Conservation (phyloP, 2,329 filamentous ascomycete genomes). For the Phialophora chinensis region DNA sequence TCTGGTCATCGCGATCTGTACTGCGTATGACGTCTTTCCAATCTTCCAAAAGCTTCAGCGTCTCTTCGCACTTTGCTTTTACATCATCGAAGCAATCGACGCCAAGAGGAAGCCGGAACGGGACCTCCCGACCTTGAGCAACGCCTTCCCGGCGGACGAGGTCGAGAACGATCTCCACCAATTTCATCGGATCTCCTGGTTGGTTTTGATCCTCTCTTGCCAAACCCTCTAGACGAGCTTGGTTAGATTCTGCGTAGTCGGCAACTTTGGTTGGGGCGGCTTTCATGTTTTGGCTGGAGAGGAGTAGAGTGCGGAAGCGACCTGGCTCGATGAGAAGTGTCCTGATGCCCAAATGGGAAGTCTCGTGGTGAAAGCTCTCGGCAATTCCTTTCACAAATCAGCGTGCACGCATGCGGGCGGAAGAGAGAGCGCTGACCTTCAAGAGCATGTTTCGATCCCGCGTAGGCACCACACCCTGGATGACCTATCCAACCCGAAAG, state of each 20-base stretch:
- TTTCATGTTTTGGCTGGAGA: conserved; percentile 18
- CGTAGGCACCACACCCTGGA: conserved; percentile 43
- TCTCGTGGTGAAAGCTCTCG: conserved; percentile 42
- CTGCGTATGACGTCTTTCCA: conserved; percentile 55
- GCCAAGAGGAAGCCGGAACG: conserved; percentile 61
- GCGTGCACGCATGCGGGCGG: background rate
- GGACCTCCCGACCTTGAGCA: conserved; percentile 57
- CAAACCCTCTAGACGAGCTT: conserved; percentile 40
- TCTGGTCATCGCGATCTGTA: conserved; percentile 39
- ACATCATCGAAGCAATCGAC: conserved; percentile 55
- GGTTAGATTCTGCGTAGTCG: conserved; percentile 16
- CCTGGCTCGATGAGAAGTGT: conserved; percentile 48
- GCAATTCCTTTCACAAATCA: conserved; percentile 37
- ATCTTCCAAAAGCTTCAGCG: conserved; percentile 54
- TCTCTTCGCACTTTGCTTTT: conserved; percentile 52
- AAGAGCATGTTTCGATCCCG: conserved; percentile 50
- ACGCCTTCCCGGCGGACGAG: conserved; percentile 60
- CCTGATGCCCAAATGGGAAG: conserved; percentile 43
- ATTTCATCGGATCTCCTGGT: conserved; percentile 63
- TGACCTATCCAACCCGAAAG: conserved; percentile 42
- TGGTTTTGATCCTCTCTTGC: conserved; percentile 49
- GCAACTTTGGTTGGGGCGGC: conserved; percentile 10
- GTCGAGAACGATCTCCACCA: conserved; percentile 59
- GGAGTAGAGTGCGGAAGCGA: conserved; percentile 26
- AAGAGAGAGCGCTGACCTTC: conserved; percentile 43